A percentile compares a stretch with the other conserved stretches of the same genome.
phyloP scores from a whole-genome alignment of 768 basidiomycete genomes.

The Phanerochaete carnosa region DNA sequence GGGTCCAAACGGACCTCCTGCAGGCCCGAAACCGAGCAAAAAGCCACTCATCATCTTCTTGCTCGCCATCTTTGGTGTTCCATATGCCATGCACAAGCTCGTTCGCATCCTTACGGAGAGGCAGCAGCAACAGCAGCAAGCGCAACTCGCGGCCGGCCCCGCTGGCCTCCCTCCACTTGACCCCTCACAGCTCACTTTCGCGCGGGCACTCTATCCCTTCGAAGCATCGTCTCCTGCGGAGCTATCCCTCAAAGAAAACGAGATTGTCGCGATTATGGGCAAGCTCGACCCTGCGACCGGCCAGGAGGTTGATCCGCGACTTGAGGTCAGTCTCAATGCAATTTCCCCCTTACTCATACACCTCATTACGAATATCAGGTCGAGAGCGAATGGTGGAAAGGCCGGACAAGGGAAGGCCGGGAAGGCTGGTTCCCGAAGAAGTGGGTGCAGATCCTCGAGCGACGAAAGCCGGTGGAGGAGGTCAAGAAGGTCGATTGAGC shows the following conservation, averaged over 20 bases:
- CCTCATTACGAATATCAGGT: slow-evolving; percentile 23
- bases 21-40: slow-evolving; percentile 64
- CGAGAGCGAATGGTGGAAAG: slow-evolving; percentile 85
- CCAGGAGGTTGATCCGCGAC: slow-evolving; percentile 60
- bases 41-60: slow-evolving; percentile 94
- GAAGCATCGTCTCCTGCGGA: slow-evolving; percentile 72
- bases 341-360: not conserved
- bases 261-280: slow-evolving; percentile 89
- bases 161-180: slow-evolving; percentile 59
- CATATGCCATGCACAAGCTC: slow-evolving; percentile 90
- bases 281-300: slow-evolving; percentile 73
- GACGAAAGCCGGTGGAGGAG: slow-evolving; percentile 34
- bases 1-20: slow-evolving; percentile 37
- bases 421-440: slow-evolving; percentile 95
- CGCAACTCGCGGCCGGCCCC: slow-evolving; percentile 33
- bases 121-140: slow-evolving; percentile 35
- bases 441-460: slow-evolving; percentile 75
- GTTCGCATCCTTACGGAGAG: slow-evolving; percentile 73
- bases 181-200: slow-evolving; percentile 80
- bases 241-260: slow-evolving; percentile 78
- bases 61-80: slow-evolving; percentile 88
- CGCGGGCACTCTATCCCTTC: slow-evolving; percentile 78
- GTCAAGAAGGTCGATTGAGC: slow-evolving; percentile 40
- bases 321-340: slow-evolving; percentile 36
- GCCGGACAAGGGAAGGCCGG: slow-evolving; percentile 85